A percentile compares a stretch with the other conserved stretches of the same genome.
Conservation (phyloP, 768 basidiomycete genomes). For the Tylopilus rubrobrunneus region DNA sequence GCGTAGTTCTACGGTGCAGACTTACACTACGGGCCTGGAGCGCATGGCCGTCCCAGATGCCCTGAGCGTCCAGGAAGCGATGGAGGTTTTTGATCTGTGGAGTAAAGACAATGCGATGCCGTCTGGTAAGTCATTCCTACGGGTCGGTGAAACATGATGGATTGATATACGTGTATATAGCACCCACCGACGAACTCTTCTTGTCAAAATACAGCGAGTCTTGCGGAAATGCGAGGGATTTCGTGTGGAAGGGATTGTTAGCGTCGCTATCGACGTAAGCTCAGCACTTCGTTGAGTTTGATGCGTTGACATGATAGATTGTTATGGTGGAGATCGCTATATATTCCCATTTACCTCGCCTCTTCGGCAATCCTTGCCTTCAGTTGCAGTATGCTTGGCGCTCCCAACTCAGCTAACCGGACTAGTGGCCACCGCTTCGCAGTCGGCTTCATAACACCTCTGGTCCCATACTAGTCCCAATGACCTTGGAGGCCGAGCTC, state of each 20-base stretch:
- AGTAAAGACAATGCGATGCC: constrained; percentile 55
- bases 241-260: constrained; percentile 66
- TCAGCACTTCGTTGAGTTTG: not conserved
- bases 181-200: constrained; percentile 64
- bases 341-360: not conserved
- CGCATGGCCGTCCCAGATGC: constrained; percentile 51
- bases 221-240: constrained; percentile 74
- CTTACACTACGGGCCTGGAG: constrained; percentile 54
- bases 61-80: constrained; percentile 65
- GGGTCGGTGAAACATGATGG: not conserved
- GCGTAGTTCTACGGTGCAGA: constrained; percentile 43
- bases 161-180: constrained; percentile 20
- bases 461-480: too few species aligned
- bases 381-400: too few species aligned
- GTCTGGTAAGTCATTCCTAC: constrained; percentile 35
- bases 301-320: not conserved
- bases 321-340: not conserved
- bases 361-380: too few species aligned
- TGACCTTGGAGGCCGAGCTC: too few species aligned
- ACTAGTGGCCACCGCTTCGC: too few species aligned
- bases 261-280: constrained; percentile 24
- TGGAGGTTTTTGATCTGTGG: constrained; percentile 75
- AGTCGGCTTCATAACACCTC: too few species aligned
- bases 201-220: constrained; percentile 75
- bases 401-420: too few species aligned